Conservation (phyloP, 805 yeast species). For the Yarrowia sp. region DNA sequence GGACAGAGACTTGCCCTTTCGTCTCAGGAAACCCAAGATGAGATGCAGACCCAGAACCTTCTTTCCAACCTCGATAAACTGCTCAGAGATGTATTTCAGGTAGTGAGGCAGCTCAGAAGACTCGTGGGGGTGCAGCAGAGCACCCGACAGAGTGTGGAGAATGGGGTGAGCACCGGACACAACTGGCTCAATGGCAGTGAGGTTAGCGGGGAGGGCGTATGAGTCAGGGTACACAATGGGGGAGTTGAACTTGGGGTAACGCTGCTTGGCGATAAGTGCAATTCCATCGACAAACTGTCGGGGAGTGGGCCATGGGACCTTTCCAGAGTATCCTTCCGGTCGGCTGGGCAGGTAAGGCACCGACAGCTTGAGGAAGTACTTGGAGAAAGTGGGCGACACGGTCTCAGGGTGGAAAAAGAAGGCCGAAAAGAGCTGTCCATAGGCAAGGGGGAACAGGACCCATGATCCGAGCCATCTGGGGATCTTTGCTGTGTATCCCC, state of each 20-base stretch:
- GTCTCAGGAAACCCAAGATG: conserved; percentile 28
- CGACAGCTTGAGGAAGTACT: conserved; percentile 35
- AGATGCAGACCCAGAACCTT: conserved; percentile 36
- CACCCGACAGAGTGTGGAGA: conserved; percentile 35
- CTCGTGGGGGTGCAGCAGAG: conserved; percentile 37
- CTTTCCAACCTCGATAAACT: conserved; percentile 32
- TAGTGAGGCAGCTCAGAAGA: conserved; percentile 33
- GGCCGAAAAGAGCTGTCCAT: conserved; percentile 40
- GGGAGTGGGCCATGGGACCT: conserved; percentile 38
- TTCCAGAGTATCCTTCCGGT: conserved; percentile 36
- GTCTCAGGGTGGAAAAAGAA: conserved; percentile 39
- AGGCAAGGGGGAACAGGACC: conserved; percentile 42
- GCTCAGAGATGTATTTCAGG: conserved; percentile 31
- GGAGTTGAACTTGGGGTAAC: conserved; percentile 38
- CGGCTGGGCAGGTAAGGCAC: conserved; percentile 35
- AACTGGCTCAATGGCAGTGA: conserved; percentile 32
- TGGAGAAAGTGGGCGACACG: conserved; percentile 37
- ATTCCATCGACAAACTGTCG: conserved; percentile 36
- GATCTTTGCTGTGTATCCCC: conserved; percentile 37
- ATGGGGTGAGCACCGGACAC: conserved; percentile 37
- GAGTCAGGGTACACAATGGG: conserved; percentile 34
- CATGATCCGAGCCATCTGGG: conserved; percentile 41
- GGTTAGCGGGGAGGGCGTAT: conserved; percentile 29
- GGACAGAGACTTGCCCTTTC: conserved; percentile 14
- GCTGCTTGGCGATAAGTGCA: conserved; percentile 34